These are phyloP conservation scores for Suhomyces chickasaworum DNA, from an alignment of 1,139 yeast genomes.

Conservation along the genomic window DNA sequence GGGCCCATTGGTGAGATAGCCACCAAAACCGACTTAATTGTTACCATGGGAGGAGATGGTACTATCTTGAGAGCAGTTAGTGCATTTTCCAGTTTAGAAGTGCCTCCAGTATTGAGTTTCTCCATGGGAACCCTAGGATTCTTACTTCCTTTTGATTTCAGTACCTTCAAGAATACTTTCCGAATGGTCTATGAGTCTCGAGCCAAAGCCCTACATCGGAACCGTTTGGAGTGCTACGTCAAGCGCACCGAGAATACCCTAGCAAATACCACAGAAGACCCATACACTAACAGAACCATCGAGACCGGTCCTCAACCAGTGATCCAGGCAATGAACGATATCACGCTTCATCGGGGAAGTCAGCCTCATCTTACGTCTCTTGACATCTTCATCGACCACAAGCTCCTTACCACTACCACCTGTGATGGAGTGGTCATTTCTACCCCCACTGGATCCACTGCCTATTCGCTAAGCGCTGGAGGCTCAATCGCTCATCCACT, in stretches of 20 bases:
- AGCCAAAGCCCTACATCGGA: constrained; percentile 72
- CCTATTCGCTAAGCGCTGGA: constrained; percentile 86
- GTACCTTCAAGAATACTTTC: constrained; percentile 62
- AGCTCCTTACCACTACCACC: constrained; percentile 82
- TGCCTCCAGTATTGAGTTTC: constrained; percentile 88
- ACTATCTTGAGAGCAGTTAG: constrained; percentile 77
- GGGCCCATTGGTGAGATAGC: constrained; percentile 62
- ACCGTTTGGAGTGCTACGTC: constrained; percentile 76
- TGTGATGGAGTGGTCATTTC: constrained; percentile 87
- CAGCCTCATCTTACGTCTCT: constrained; percentile 83
- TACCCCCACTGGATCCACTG: constrained; percentile 96
- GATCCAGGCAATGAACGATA: constrained; percentile 88
- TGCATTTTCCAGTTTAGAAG: constrained; percentile 63
- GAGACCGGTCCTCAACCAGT: constrained; percentile 15
- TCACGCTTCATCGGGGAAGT: constrained; percentile 83
- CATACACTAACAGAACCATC: not conserved
- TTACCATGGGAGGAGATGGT: constrained; percentile 95
- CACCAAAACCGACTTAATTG: constrained; percentile 64
- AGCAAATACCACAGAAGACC: constrained; percentile 1
- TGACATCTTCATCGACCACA: constrained; percentile 79
- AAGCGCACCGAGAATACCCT: constrained; percentile 15
- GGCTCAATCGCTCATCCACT: constrained; percentile 91
- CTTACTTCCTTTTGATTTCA: constrained; percentile 80
- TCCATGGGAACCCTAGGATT: constrained; percentile 93
- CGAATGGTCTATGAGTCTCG: constrained; percentile 64